Evolutionary conservation across 345 rosid species (phyloP), one percentile per base, ranked within the genome.

Genomic region (Salix viminalis): DNA sequence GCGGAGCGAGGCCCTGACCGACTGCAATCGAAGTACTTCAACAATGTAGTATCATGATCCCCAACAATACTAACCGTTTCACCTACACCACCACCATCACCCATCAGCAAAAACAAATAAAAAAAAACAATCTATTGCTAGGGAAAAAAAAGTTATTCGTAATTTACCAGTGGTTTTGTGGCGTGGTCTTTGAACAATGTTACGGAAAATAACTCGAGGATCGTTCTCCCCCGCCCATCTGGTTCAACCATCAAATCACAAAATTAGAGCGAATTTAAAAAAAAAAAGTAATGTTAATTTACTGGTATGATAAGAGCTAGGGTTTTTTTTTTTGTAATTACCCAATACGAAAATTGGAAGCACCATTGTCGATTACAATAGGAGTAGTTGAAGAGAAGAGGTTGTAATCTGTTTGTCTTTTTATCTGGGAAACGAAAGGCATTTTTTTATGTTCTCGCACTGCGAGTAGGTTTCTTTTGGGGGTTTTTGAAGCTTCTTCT

Each of bases 161-260:
- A 46, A 46, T 2, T 76, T 81, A 91, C 97, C 99, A 28, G 96
- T 93, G 74, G 88, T 79, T 84, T 96, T 96, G 85, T 93, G 99
- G 64, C 99, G 96, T 0, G 99, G 98, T 74, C 99, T 88, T 79
- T 96, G 99, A 71, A 96, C 94, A 89, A 93, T 88, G 87, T 93
- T 96, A 67, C 98, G 96, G 89, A 93, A 96, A 76, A 96, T 73
- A 82, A 96, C 87, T 52, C 99, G 90, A 67, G 99, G 99, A 44
- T 96, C 91, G 37, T 77, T 85, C 90, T 96, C 99, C 79, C 97
- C 99, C 1, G 99, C 99, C 99, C 99, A 96, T 71, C 98, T 95
- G 70, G 48, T 58, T 69, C 78, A 83, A 61, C 32, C 72, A 72
- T 8, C 34, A 39, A 46, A 66, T 12, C 65, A 34, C 50, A 46